Evolutionary conservation across 768 basidiomycete species (phyloP), one percentile per base, ranked within the genome.

Genomic region (Boletus vinaceobasis): DNA sequence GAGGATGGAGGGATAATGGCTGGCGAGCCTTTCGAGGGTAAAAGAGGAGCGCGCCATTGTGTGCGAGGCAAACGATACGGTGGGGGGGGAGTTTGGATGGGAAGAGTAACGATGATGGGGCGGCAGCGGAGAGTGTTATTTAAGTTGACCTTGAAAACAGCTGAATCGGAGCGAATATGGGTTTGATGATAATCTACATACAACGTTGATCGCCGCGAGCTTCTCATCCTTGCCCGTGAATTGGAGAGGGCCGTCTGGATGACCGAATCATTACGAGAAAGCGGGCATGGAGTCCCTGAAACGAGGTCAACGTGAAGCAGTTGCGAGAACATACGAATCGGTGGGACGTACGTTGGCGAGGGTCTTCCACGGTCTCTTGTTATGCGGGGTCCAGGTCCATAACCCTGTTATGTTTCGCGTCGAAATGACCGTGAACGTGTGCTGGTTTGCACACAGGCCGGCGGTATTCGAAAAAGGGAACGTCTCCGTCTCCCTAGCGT

Each of bases 241-340:
- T 65, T 59, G 60, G 51, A 55, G 60, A 57, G 63, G 47, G 68
- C 64, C 70, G 66, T 50, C 44, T 58, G 57, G 60, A 58, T 67
- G 69, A 72, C 69, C 61, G 65, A 69, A 65, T 52, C 60, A 64
- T 71, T 71, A 71, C 70, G 71, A 72, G 57, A 71, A 61, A 67
- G 49, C 48, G 58, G 58, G 53, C 58, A 60, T 55, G 61, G 38
- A 48, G 62, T 61, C 64, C 64, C 64, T 68, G 66, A 62, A 65
- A 59, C 63, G 57, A 62, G 65, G 62, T 43, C 55, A 57, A 55
- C 55, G 58, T 51, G 56, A 57, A 48, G 37, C n/a, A 50, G 11
- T 49, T 55, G 51, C 46, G 43, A 57, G 53, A 56, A 32, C 39
- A 43, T 31, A 39, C 33, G 37, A 48, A 23, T 31, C 48, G 19